These are phyloP conservation scores for Candida ponderosae DNA, from an alignment of 805 yeast species.

Conservation along the genomic window DNA sequence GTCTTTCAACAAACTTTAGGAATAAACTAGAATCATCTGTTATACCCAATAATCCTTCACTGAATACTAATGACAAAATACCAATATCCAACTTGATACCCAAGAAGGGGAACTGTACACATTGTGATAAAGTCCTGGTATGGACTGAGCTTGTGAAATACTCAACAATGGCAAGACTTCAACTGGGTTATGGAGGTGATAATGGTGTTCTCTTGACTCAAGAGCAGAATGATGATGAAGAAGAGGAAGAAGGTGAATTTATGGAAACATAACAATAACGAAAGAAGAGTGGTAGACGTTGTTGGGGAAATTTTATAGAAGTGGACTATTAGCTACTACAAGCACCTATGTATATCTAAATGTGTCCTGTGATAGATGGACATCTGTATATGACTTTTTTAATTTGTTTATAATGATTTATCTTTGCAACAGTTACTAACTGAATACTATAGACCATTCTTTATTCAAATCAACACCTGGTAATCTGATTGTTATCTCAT, in stretches of 20 bases:
- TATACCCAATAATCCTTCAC: no score
- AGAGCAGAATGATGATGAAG: constrained; percentile 3
- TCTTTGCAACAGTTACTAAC: not conserved
- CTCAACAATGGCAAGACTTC: constrained; percentile 13
- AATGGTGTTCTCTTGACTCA: not conserved
- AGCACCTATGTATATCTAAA: no score
- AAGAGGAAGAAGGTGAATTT: constrained; percentile 4
- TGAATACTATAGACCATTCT: constrained; percentile 39
- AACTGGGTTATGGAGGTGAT: constrained; percentile 6
- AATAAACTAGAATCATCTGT: not conserved
- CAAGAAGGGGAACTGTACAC: constrained; percentile 19
- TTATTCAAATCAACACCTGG: constrained; percentile 39
- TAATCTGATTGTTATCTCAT: constrained; percentile 32
- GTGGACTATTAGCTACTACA: no score
- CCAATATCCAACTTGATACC: constrained; percentile 20
- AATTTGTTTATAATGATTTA: not conserved
- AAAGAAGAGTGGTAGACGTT: no score
- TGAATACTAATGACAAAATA: not conserved
- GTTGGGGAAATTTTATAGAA: no score
- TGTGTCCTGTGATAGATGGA: no score
- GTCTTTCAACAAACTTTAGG: constrained; percentile 24
- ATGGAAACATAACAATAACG: not conserved
- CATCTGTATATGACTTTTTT: no score
- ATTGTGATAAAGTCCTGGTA: constrained; percentile 16
- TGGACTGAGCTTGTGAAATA: constrained; percentile 23